These are phyloP conservation scores for Paecilomyces dactylethromorphus DNA, from an alignment of 2,329 filamentous ascomycete species.

Conservation along the genomic window DNA sequence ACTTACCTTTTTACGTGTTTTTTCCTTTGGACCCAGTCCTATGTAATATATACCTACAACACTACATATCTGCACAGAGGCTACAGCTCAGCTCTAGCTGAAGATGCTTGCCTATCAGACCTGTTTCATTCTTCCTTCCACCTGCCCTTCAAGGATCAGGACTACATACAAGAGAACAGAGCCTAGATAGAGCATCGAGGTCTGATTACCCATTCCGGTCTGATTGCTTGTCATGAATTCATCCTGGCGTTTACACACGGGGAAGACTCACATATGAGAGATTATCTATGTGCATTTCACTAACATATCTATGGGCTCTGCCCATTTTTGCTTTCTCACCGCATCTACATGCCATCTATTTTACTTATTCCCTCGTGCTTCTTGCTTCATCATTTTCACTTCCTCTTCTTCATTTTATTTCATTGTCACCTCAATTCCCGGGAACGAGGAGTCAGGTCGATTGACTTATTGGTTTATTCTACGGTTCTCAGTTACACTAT, in stretches of 20 bases:
- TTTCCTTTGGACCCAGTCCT: background rate
- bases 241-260: background rate
- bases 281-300: background rate
- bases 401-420: background rate
- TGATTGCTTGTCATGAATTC: background rate
- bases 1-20: background rate
- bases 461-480: background rate
- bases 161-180: background rate
- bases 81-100: background rate
- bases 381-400: background rate
- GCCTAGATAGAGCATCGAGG: background rate
- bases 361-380: background rate
- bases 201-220: background rate
- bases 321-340: background rate
- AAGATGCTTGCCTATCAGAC: background rate
- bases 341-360: background rate
- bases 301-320: background rate
- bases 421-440: background rate
- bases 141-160: background rate
- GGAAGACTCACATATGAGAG: background rate
- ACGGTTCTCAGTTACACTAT: background rate
- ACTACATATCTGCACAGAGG: background rate
- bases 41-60: background rate
- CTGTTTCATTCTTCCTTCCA: background rate
- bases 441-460: background rate